Percentiles rank a stretch among this genome's conserved stretches.
Conservation (phyloP, 345 rosid species). For the Heritiera littoralis region DNA sequence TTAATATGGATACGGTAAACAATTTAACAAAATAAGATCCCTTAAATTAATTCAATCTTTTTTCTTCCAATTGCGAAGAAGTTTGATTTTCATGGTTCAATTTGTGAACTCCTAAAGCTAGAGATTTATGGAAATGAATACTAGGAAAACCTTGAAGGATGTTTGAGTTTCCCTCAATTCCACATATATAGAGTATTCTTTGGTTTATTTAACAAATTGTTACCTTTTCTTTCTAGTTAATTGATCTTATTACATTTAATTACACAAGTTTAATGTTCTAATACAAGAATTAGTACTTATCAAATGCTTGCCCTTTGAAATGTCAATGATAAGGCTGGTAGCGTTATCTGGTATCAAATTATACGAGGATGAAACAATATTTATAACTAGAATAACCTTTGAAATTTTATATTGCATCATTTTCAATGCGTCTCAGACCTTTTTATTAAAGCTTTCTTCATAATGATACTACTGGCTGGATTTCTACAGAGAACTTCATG, state of each 20-base stretch:
- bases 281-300: not conserved
- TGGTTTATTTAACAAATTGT: conserved; percentile 5
- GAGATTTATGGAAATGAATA: not conserved
- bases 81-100: too few relatives aligned
- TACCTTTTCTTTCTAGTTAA: not conserved
- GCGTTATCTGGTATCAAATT: not conserved
- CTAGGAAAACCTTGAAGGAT: not conserved
- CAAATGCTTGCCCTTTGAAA: not conserved
- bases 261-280: not conserved
- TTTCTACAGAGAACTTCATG: not conserved
- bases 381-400: not conserved
- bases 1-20: too few relatives aligned
- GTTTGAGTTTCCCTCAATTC: not conserved
- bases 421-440: not conserved
- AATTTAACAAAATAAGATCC: too few relatives aligned
- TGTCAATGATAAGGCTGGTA: not conserved
- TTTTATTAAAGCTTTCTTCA: not conserved
- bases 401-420: not conserved
- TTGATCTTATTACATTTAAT: conserved; percentile 2
- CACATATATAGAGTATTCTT: not conserved
- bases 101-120: too few relatives aligned
- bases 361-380: not conserved
- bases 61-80: too few relatives aligned
- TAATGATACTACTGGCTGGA: not conserved
- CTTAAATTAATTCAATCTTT: too few relatives aligned